Evolutionary conservation across 2,329 filamentous ascomycete species (phyloP), one percentile per base, ranked within the genome.

Genomic region (Bipolaris gigantea): DNA sequence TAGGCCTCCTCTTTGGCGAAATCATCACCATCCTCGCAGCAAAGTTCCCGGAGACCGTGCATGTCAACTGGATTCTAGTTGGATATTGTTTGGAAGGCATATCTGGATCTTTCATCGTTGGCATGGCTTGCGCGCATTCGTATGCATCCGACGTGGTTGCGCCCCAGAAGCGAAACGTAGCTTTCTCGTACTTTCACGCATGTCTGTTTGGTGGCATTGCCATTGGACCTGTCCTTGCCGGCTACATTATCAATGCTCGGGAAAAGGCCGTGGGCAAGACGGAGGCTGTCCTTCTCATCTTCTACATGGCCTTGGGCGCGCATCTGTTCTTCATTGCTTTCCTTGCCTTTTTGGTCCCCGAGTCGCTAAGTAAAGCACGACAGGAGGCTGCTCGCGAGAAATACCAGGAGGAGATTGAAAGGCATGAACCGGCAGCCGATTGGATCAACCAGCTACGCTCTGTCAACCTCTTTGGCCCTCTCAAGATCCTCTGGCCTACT

Each of bases 91-190:
- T 92, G 41, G 94, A 99, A 69, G 94, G 94, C 4, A 69, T 96
- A 5, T 86, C 86, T 9, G 94, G 94, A 7, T 96, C 92, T 0
- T 96, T 97, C 71, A 96, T 92, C 1, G 85, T 90, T 0, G 88
- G 88, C 25, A 89, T 89, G 79, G 86, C 88, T 41, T 78, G 96
- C 53, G 87, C 85, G 19, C 88, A 95, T 72, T 91, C 93, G 0
- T 99, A 97, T 73, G 88, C 89, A 11, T 87, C 90, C 36, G 94
- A 99, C 73, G 96, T 91, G 74, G 93, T 92, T 0, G 80, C 89
- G 4, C 89, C 92, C 0, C 88, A 89, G 27, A 85, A 85, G 66
- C 86, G 94, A 18, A 89, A 88, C 55, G 89, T 96, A 7, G 85
- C 87, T 4, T 94, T 97, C 72, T 92, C 91, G 6, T 93, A 92